phyloP scores from a whole-genome alignment of 345 rosid genomes.

The Arabis hirsuta region DNA sequence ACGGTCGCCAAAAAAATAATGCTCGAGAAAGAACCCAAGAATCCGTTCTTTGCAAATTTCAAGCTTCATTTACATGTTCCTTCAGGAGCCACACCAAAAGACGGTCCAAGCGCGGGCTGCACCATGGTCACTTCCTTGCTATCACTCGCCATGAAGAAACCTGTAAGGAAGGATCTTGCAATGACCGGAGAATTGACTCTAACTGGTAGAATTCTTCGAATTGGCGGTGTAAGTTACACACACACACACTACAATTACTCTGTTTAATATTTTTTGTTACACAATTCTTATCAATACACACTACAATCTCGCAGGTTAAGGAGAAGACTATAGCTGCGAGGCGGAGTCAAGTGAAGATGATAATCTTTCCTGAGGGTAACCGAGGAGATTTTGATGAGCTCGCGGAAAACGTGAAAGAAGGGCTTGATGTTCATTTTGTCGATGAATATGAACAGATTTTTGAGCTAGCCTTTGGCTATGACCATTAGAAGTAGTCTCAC shows the following conservation, averaged over 20 bases:
- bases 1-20: slow-evolving; percentile 70
- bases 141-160: slow-evolving; percentile 78
- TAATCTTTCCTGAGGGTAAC: slow-evolving; percentile 79
- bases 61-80: slow-evolving; percentile 91
- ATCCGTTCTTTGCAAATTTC: slow-evolving; percentile 64
- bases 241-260: not conserved
- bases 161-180: slow-evolving; percentile 75
- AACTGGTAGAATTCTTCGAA: slow-evolving; percentile 77
- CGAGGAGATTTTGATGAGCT: slow-evolving; percentile 85
- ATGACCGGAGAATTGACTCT: slow-evolving; percentile 90
- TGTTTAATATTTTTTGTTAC: not conserved
- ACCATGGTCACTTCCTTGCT: slow-evolving; percentile 90
- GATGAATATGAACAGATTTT: slow-evolving; percentile 66
- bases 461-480: slow-evolving; percentile 58
- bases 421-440: slow-evolving; percentile 84
- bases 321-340: slow-evolving; percentile 94
- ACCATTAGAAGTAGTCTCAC: not conserved
- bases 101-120: slow-evolving; percentile 96
- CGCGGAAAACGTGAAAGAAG: slow-evolving; percentile 75
- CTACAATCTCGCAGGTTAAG: slow-evolving; percentile 59
- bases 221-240: slow-evolving; percentile 74
- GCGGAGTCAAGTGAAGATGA: slow-evolving; percentile 72
- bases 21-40: slow-evolving; percentile 62
- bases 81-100: slow-evolving; percentile 83
- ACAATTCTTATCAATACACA: not conserved